Percentiles rank a stretch among this genome's conserved stretches.
Conservation (phyloP, 495 filamentous ascomycete species). For the Xylaria sp. region DNA sequence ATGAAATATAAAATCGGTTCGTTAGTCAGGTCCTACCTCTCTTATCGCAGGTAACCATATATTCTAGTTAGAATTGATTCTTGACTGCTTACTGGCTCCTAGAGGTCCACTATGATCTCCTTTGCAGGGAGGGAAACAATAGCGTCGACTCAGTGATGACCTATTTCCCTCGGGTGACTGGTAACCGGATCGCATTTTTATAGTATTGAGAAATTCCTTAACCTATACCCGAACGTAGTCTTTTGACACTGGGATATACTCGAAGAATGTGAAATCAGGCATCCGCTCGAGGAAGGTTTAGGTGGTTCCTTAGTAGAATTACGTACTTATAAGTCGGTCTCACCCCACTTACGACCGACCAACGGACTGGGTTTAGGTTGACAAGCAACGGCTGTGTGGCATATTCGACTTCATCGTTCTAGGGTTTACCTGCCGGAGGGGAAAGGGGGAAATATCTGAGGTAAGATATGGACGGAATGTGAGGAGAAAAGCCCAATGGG, state of each 20-base stretch:
- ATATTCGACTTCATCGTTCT: not conserved
- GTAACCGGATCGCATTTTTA: too few species aligned
- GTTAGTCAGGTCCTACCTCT: not conserved
- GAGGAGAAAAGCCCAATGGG: not conserved
- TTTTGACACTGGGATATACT: not conserved
- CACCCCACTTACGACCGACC: not conserved
- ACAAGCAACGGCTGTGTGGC: not conserved
- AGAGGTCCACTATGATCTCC: not conserved
- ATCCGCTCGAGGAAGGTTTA: not conserved
- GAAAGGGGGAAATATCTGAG: not conserved
- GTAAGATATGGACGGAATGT: not conserved
- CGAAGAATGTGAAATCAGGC: not conserved
- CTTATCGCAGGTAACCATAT: too few species aligned
- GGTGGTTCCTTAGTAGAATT: not conserved
- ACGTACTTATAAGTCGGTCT: not conserved
- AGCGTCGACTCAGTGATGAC: too few species aligned
- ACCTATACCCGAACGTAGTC: too few species aligned
- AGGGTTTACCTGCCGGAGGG: not conserved
- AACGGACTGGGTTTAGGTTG: not conserved
- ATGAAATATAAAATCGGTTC: not conserved
- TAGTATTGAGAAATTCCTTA: not conserved
- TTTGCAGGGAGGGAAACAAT: not conserved
- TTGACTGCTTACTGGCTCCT: not conserved
- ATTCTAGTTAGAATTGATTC: not conserved
- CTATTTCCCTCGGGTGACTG: too few species aligned